These are phyloP conservation scores for Cryptococcus jaspeensis DNA, from an alignment of 1,284 basidiomycete genomes.

Conservation along the genomic window DNA sequence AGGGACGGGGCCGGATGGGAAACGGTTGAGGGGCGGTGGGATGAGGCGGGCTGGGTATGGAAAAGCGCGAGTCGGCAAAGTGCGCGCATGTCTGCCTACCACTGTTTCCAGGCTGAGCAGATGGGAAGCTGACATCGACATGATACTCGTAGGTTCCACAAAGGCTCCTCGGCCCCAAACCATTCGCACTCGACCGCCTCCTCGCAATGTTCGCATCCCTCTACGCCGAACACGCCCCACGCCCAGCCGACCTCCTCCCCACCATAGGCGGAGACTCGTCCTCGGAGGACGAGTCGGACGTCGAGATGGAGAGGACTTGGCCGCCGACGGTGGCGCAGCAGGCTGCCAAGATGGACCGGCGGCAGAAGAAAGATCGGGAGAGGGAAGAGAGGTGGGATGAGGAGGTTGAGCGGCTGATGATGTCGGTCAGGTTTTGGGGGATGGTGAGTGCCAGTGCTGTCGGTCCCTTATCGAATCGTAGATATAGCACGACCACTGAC, in stretches of 20 bases:
- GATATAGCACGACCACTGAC: neutral
- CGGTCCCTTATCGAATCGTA: neutral
- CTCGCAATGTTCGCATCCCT: slow-evolving; percentile 79
- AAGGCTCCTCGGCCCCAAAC: slow-evolving; percentile 71
- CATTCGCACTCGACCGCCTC: slow-evolving; percentile 79
- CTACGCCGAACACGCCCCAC: slow-evolving; percentile 70
- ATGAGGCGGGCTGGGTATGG: slow-evolving; percentile 50
- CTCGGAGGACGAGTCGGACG: slow-evolving; percentile 25
- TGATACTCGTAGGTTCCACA: slow-evolving; percentile 64
- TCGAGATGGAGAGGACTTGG: slow-evolving; percentile 31
- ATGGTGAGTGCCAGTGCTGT: slow-evolving; percentile 30
- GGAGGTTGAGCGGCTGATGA: slow-evolving; percentile 40
- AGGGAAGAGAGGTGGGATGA: slow-evolving; percentile 54
- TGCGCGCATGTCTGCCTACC: slow-evolving; percentile 15
- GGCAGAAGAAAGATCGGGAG: slow-evolving; percentile 65
- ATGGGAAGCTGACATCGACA: neutral
- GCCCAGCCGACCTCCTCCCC: slow-evolving; percentile 44
- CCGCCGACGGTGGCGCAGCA: slow-evolving; percentile 15
- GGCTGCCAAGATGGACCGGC: slow-evolving; percentile 54
- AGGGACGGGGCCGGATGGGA: slow-evolving; percentile 65
- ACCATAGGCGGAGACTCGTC: slow-evolving; percentile 8
- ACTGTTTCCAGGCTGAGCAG: too few species aligned
- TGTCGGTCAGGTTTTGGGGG: slow-evolving; percentile 42
- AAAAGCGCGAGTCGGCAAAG: slow-evolving; percentile 41
- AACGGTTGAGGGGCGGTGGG: slow-evolving; percentile 57